Percentiles rank a stretch among this genome's conserved stretches.
These are phyloP conservation scores for Dactylis glomerata DNA, from an alignment of 176 grass and related monocot genomes.

Conservation along the genomic window DNA sequence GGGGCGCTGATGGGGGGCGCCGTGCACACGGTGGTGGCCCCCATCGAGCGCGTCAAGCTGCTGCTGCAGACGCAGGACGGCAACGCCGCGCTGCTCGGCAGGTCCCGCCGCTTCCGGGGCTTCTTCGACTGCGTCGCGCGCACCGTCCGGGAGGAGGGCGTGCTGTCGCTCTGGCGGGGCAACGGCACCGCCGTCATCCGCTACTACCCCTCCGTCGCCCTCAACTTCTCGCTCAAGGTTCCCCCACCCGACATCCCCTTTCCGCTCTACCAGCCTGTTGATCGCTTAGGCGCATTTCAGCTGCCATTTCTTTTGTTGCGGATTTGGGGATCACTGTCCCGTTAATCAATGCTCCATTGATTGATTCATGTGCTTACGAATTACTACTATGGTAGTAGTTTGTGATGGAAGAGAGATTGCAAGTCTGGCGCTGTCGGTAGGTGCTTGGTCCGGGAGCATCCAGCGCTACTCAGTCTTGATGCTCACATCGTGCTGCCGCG, in stretches of 20 bases:
- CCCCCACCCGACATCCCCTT: too few relatives aligned
- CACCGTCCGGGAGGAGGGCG: constrained; percentile 83
- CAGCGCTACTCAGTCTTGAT: neutral
- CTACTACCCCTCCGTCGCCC: constrained; percentile 97
- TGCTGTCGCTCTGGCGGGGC: constrained; percentile 92
- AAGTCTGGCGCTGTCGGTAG: neutral
- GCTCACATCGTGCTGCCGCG: neutral
- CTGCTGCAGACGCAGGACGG: constrained; percentile 98
- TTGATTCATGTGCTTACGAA: neutral
- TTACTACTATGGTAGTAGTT: neutral
- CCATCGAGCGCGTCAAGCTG: constrained; percentile 94
- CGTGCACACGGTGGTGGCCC: constrained; percentile 98
- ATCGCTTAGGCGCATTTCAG: constrained; percentile 4
- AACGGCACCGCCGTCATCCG: constrained; percentile 94
- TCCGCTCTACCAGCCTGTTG: neutral
- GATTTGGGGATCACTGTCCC: neutral
- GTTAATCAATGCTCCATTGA: neutral
- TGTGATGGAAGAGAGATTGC: neutral
- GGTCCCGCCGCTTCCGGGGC: constrained; percentile 63
- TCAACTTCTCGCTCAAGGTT: constrained; percentile 99
- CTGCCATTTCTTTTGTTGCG: neutral
- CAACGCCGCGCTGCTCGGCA: constrained; percentile 78
- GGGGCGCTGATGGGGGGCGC: constrained; percentile 90
- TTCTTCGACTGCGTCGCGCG: constrained; percentile 87
- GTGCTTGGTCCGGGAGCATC: constrained; percentile 16